Conservation (phyloP, 2,329 filamentous ascomycete species). For the Fusarium goolgardi region DNA sequence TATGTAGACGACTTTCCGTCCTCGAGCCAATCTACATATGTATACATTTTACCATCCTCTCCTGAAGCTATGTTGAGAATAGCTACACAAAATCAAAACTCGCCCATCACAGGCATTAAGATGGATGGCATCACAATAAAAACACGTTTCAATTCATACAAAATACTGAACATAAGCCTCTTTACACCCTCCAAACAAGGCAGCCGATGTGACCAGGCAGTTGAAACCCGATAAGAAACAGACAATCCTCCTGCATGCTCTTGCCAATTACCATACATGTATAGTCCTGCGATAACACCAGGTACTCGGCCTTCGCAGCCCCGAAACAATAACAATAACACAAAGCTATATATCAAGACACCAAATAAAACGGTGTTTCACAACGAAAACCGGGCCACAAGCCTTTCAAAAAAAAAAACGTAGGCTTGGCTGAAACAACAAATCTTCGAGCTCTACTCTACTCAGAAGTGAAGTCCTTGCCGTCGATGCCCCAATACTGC, state of each 20-base stretch:
- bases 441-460: slow-evolving; percentile 20
- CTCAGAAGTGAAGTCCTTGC: slow-evolving; percentile 30
- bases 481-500: slow-evolving; percentile 77
- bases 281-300: slow-evolving; percentile 18
- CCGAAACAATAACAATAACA: not conserved
- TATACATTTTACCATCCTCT: not conserved
- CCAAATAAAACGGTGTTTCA: not conserved
- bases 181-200: not conserved
- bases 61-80: not conserved
- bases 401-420: slow-evolving; percentile 15
- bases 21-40: not conserved
- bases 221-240: slow-evolving; percentile 6
- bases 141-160: slow-evolving; percentile 8
- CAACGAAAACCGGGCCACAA: slow-evolving; percentile 9
- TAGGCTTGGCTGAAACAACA: slow-evolving; percentile 19
- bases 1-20: not conserved
- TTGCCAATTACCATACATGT: slow-evolving; percentile 4
- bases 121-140: not conserved
- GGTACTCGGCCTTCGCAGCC: not conserved
- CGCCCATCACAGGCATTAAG: not conserved
- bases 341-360: slow-evolving; percentile 11
- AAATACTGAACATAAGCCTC: slow-evolving; percentile 24
- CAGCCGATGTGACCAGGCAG: not conserved
- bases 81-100: not conserved
- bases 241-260: slow-evolving; percentile 5